phyloP scores from a whole-genome alignment of 495 filamentous ascomycete species.

The Xylona heveae region DNA sequence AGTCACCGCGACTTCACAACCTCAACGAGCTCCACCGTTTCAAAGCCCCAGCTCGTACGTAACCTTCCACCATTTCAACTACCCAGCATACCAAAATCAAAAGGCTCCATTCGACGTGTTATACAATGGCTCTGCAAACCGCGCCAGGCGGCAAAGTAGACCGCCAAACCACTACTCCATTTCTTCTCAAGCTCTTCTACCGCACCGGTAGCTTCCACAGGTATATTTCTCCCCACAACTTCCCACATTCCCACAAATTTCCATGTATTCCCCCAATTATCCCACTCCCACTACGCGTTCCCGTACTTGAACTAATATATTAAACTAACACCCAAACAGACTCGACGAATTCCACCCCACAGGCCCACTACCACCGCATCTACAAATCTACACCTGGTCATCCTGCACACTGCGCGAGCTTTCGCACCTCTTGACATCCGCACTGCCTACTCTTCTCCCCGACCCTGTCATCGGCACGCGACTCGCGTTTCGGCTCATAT shows the following conservation, averaged over 20 bases:
- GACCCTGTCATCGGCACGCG: slow-evolving; percentile 56
- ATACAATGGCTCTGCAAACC: slow-evolving; percentile 14
- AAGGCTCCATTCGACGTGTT: no score
- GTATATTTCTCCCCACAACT: slow-evolving; percentile 24
- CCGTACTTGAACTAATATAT: neutral
- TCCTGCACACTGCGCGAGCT: slow-evolving; percentile 70
- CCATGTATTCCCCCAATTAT: slow-evolving; percentile 5
- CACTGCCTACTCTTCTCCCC: slow-evolving; percentile 43
- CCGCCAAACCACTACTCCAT: slow-evolving; percentile 62
- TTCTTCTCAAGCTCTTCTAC: slow-evolving; percentile 84
- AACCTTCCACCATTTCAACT: no score
- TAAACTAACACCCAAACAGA: slow-evolving; percentile 16
- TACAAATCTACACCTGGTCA: slow-evolving; percentile 78
- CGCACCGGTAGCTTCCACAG: slow-evolving; percentile 48
- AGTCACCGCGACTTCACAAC: no score
- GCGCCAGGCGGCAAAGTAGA: slow-evolving; percentile 25
- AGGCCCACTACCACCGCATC: slow-evolving; percentile 36
- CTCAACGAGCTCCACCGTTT: no score
- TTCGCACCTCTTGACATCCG: slow-evolving; percentile 29
- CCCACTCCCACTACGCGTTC: no score
- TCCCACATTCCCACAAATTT: slow-evolving; percentile 5
- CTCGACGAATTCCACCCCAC: slow-evolving; percentile 41
- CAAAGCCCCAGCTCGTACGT: no score
- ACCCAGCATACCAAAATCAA: no score
- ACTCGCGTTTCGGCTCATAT: slow-evolving; percentile 70